Conservation (phyloP, 441 rosid genomes). For the Erysimum pusillum region DNA sequence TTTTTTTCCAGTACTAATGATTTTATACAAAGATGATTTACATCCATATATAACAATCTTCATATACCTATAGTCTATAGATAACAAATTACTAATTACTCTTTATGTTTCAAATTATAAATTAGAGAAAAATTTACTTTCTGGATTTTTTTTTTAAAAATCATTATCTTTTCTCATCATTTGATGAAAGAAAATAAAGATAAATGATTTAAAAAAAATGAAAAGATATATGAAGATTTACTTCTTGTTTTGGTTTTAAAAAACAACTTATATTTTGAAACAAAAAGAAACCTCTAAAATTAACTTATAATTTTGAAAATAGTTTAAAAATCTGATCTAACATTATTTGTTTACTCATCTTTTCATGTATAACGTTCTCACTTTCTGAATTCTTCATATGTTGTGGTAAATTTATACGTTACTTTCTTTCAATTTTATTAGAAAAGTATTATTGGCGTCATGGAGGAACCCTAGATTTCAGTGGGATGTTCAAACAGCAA, state of each 20-base stretch:
- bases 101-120: too few relatives aligned
- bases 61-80: background rate
- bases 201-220: too few relatives aligned
- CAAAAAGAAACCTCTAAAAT: too few relatives aligned
- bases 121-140: too few relatives aligned
- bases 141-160: too few relatives aligned
- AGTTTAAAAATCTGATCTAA: background rate
- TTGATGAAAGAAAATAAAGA: too few relatives aligned
- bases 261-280: too few relatives aligned
- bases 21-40: background rate
- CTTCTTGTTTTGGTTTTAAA: too few relatives aligned
- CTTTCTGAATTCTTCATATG: background rate
- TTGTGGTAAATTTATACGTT: slow-evolving; percentile 22
- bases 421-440: background rate
- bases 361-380: background rate
- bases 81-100: background rate
- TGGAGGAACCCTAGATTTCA: slow-evolving; percentile 45
- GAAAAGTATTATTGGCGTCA: slow-evolving; percentile 38
- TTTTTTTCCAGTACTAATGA: background rate
- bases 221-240: too few relatives aligned
- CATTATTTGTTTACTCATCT: background rate
- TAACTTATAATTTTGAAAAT: background rate
- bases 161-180: too few relatives aligned
- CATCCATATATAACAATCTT: background rate
- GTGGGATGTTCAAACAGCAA: slow-evolving; percentile 43